These are phyloP conservation scores for Drechmeria coniospora DNA, from an alignment of 2,329 filamentous ascomycete genomes.

Conservation along the genomic window DNA sequence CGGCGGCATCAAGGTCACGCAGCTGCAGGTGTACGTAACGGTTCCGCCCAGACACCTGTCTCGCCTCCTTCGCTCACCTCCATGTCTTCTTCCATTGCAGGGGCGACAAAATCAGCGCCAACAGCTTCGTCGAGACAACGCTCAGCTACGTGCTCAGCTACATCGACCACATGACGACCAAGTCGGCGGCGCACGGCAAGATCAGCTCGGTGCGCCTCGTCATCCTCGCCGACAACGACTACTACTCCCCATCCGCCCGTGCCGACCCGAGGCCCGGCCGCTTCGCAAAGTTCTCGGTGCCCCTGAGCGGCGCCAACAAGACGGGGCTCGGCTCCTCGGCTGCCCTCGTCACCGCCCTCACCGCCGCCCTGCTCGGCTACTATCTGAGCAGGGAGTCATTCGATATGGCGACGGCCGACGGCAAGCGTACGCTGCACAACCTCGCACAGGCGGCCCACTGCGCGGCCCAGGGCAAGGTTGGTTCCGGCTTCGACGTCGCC, in stretches of 20 bases:
- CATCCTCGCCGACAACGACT: slow-evolving; percentile 89
- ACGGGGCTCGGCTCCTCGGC: slow-evolving; percentile 92
- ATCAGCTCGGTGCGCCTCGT: slow-evolving; percentile 61
- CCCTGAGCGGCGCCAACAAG: slow-evolving; percentile 71
- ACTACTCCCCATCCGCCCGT: slow-evolving; percentile 55
- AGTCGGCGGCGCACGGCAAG: slow-evolving; percentile 24
- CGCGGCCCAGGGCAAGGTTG: slow-evolving; percentile 90
- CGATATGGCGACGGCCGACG: slow-evolving; percentile 36
- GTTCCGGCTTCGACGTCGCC: slow-evolving; percentile 89
- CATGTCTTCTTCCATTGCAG: slow-evolving; percentile 13
- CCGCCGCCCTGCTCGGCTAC: slow-evolving; percentile 59
- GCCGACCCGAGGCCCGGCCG: slow-evolving; percentile 20
- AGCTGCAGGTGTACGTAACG: slow-evolving; percentile 58
- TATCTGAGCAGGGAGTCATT: slow-evolving; percentile 48
- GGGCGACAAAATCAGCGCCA: slow-evolving; percentile 33
- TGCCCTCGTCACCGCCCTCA: slow-evolving; percentile 79
- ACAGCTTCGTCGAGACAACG: slow-evolving; percentile 86
- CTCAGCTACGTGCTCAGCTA: slow-evolving; percentile 80
- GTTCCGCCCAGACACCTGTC: too few relatives aligned
- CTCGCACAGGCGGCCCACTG: slow-evolving; percentile 88
- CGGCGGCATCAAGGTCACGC: slow-evolving; percentile 69
- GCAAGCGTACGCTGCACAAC: slow-evolving; percentile 62
- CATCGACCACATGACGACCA: slow-evolving; percentile 32
- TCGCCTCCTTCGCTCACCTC: too few relatives aligned
- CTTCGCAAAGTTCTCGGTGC: slow-evolving; percentile 66